A percentile compares a stretch with the other conserved stretches of the same genome.
phyloP scores from a whole-genome alignment of 345 rosid species.

The Bruguiera sexangula region DNA sequence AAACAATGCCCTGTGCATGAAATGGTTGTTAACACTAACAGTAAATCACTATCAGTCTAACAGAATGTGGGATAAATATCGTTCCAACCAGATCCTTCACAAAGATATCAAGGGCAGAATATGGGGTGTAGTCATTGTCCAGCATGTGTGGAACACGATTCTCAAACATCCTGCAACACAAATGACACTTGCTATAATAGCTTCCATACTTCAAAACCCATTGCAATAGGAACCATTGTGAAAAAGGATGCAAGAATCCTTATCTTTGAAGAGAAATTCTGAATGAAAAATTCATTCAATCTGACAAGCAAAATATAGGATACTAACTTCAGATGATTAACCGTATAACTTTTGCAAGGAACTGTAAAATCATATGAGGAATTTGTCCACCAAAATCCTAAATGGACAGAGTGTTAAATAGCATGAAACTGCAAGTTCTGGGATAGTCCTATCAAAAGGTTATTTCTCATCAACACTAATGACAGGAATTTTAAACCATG shows the following conservation, averaged over 20 bases:
- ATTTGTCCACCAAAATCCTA: neutral
- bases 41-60: neutral
- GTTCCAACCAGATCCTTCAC: slow-evolving; percentile 90
- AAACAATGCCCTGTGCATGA: slow-evolving; percentile 74
- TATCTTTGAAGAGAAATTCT: neutral
- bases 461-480: slow-evolving; percentile 2
- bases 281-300: neutral
- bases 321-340: neutral
- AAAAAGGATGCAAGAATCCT: neutral
- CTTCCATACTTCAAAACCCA: neutral
- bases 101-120: slow-evolving; percentile 92
- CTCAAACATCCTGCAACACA: slow-evolving; percentile 85
- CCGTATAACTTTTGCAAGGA: neutral
- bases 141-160: slow-evolving; percentile 97
- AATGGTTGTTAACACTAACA: slow-evolving; percentile 7
- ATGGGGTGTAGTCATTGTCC: slow-evolving; percentile 87
- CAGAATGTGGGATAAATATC: slow-evolving; percentile 3
- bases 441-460: too few relatives aligned
- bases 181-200: slow-evolving; percentile 9
- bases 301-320: neutral
- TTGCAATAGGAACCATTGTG: neutral
- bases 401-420: neutral
- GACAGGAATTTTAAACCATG: too few relatives aligned
- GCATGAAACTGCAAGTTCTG: neutral
- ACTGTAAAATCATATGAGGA: neutral